A percentile compares a stretch with the other conserved stretches of the same genome.
Conservation (phyloP, 257 asterid genomes). For the Striga asiatica region DNA sequence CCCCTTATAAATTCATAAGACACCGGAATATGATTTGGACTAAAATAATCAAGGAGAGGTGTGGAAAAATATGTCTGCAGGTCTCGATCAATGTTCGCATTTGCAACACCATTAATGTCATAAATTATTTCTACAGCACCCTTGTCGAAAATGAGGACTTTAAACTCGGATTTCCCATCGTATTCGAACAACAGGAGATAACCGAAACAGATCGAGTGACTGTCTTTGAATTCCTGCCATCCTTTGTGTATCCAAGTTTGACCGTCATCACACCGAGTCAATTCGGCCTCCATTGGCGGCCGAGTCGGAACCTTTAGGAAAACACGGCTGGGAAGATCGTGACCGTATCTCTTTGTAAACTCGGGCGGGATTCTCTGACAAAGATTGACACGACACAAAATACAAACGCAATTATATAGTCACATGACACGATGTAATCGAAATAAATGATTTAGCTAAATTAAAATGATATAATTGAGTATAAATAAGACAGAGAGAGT, state of each 20-base stretch:
- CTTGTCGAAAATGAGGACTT: constrained; percentile 28
- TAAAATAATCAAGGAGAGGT: too few species aligned
- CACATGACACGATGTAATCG: too few species aligned
- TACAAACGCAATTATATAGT: too few species aligned
- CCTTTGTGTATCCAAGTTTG: constrained; percentile 30
- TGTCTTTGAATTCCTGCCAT: constrained; percentile 26
- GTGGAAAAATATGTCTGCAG: too few species aligned
- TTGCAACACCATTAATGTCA: too few species aligned
- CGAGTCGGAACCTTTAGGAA: constrained; percentile 27
- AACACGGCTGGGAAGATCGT: constrained; percentile 13
- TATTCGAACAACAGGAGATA: constrained; percentile 30
- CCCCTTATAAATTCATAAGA: too few species aligned
- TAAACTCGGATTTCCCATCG: constrained; percentile 19
- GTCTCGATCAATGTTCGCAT: too few species aligned
- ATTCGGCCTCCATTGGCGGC: constrained; percentile 17
- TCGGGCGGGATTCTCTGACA: constrained; percentile 30
- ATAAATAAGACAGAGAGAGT: too few species aligned
- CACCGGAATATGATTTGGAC: too few species aligned
- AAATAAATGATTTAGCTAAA: too few species aligned
- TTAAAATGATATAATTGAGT: too few species aligned
- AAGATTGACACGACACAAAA: too few species aligned
- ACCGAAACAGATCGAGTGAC: constrained; percentile 13
- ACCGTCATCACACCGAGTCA: constrained; percentile 14
- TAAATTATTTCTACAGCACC: constrained; percentile 29
- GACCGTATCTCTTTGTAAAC: constrained; percentile 20